Percentiles rank a stretch among this genome's conserved stretches.
Conservation (phyloP, 1,284 basidiomycete genomes). For the Malassezia brasiliensis region DNA sequence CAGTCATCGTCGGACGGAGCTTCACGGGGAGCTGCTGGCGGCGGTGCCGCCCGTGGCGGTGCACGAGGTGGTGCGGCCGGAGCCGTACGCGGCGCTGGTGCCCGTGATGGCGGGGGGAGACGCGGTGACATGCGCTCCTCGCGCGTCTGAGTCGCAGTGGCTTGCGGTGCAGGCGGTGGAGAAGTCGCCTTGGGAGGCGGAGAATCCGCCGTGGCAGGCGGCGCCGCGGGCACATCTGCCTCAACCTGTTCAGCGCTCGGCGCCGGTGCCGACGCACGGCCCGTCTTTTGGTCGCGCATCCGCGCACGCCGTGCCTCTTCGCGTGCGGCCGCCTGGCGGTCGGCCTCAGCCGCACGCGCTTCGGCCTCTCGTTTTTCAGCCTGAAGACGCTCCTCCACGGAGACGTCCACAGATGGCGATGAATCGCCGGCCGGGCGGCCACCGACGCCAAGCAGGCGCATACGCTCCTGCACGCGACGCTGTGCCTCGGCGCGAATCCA, state of each 20-base stretch:
- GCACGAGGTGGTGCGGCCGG: neutral
- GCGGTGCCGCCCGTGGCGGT: neutral
- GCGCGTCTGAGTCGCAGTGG: slow-evolving; percentile 4
- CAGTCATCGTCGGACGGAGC: slow-evolving; percentile 25
- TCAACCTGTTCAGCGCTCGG: neutral
- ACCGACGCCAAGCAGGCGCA: slow-evolving; percentile 69
- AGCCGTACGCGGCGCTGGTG: slow-evolving; percentile 26
- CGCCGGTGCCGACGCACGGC: slow-evolving; percentile 4
- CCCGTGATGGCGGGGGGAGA: slow-evolving; percentile 22
- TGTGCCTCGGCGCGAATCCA: slow-evolving; percentile 74
- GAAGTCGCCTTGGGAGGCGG: too few relatives aligned
- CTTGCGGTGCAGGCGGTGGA: slow-evolving; percentile 15
- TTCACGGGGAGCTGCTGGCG: slow-evolving; percentile 20
- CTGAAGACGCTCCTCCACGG: slow-evolving; percentile 40
- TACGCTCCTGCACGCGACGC: slow-evolving; percentile 72
- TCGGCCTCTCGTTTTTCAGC: slow-evolving; percentile 41
- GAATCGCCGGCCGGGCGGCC: slow-evolving; percentile 44
- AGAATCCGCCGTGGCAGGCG: neutral
- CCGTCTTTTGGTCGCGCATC: slow-evolving; percentile 31
- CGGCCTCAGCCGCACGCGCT: slow-evolving; percentile 38
- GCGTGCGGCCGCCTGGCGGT: slow-evolving; percentile 41
- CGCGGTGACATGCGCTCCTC: neutral
- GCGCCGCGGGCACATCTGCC: neutral
- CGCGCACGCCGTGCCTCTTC: slow-evolving; percentile 41
- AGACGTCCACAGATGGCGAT: slow-evolving; percentile 25